phyloP scores from a whole-genome alignment of 2,329 filamentous ascomycete species.

The Scedosporium apiospermum region DNA sequence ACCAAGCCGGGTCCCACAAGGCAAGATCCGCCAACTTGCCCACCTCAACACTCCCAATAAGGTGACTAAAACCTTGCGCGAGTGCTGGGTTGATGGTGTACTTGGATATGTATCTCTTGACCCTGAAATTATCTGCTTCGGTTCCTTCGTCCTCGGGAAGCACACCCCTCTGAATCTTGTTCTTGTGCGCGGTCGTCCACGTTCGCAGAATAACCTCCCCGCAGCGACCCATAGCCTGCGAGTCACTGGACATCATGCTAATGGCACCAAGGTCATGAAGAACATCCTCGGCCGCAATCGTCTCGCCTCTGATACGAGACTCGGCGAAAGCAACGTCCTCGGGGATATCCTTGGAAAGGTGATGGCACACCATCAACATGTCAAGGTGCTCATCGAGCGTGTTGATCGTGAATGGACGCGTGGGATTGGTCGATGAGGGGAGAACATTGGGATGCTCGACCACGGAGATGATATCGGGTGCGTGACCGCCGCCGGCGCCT shows the following conservation, averaged over 20 bases:
- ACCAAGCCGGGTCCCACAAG: conserved; percentile 75
- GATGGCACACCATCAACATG: conserved; percentile 98
- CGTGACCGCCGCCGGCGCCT: conserved; percentile 88
- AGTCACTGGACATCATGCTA: conserved; percentile 94
- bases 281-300: conserved; percentile 93
- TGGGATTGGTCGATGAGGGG: conserved; percentile 86
- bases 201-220: conserved; percentile 88
- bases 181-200: conserved; percentile 97
- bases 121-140: conserved; percentile 79
- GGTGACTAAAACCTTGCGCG: conserved; percentile 79
- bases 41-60: conserved; percentile 79
- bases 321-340: conserved; percentile 96
- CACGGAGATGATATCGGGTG: conserved; percentile 90
- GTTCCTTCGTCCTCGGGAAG: conserved; percentile 71
- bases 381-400: conserved; percentile 94
- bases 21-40: conserved; percentile 87
- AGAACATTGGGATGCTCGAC: conserved; percentile 84
- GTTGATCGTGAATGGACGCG: conserved; percentile 80
- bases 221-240: conserved; percentile 92
- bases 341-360: conserved; percentile 82
- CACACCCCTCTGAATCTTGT: conserved; percentile 73
- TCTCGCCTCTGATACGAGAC: conserved; percentile 87
- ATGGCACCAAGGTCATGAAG: conserved; percentile 92
- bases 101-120: conserved; percentile 89
- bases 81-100: conserved; percentile 94